Evolutionary conservation across 352 stramenopile species (phyloP), one percentile per base, ranked within the genome.

Genomic region (Globisporangium barbulae): DNA sequence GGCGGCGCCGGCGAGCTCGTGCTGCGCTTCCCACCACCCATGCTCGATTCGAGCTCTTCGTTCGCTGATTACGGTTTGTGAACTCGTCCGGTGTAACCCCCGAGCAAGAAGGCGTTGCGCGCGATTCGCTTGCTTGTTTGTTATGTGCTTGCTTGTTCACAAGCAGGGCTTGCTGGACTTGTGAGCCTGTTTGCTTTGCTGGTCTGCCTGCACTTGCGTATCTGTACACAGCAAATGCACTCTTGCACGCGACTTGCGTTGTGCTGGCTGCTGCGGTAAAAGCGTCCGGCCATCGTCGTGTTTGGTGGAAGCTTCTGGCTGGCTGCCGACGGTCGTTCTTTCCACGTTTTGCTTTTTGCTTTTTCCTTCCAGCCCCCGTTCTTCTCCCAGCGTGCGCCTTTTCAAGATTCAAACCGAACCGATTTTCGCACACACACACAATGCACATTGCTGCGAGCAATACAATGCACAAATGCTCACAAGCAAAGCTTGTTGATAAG

Each of bases 1-100:
- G 73, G 61, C 3, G 69, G 30, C 31, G 59, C 42, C n/a, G 57
- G 41, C 7, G 56, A 39, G 15, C 30, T 66, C 50, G 62, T 37
- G 35, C 50, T 70, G 19, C 67, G 55, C 19, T 64, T 69, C 10
- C 55, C 62, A 33, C 65, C 63, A 22, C 60, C 61, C 53, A 69
- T 60, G 42, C 41, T 33, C 39, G 56, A 25, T 13, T 17, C 10
- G 22, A 31, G 25, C n/a, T 33, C 17, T 13, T 31, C 17, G 10
- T 5, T 21, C 7, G 9, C 35, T 60, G 15, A 45, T 33, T 31
- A 35, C 28, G 22, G 2, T n/a, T 2, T 22, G 15, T 30, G 3
- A 9, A 25, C 39, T 52, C 13, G 17, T n/a, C 35, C 21, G 52
- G 37, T 28, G 59, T 59, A 59, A 45, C 48, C 28, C 7, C 25